Base-by-base conservation (phyloP, 2,329 filamentous ascomycete genomes). In the Cadophora sp. region DNA sequence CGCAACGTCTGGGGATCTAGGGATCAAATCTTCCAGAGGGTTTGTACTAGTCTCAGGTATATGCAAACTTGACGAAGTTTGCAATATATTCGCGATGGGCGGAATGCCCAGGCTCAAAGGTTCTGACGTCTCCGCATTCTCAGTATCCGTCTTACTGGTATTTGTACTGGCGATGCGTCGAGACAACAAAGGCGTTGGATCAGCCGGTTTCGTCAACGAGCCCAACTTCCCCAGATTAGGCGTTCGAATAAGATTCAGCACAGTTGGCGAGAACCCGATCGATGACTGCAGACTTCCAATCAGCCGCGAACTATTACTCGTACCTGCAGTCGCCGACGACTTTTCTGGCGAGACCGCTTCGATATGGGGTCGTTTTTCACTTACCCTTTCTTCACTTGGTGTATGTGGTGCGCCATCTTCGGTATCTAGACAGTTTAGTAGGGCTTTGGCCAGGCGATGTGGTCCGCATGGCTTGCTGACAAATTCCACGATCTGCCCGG, bases 381-480 rank as follows among this genome's bases (percentile, higher is more conserved):
- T 67, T 68, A 67, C 69, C 60, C 64, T 45, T 18, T 66, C 43
- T 48, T 41, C 22, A 51, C 13, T 13, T 33, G n/a, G 41, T 5
- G 59, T 41, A 33, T 27, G 30, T 56, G 64, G 59, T 6, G 45
- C 48, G 24, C 66, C 60, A 36, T 71, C 68, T 66, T 72, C 69
- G 3, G 67, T 50, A 56, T 73, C 72, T 20, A 74, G 65, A 47
- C 71, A 71, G 39, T 71, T 72, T 33, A 74, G 59, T 27, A 74
- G 62, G 7, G 70, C 71, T 62, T 71, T 73, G n/a, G 70, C 67
- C 8, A 74, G 72, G 13, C 71, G 67, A 64, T 74, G 71, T 5
- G 72, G 72, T 9, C 72, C 72, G 45, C 68, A 73, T 9, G 71
- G 72, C 53, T 71, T 74, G 65, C 72, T 70, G 24, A 72, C 65